Evolutionary conservation across 1,284 basidiomycete species (phyloP), one percentile per base, ranked within the genome.

Genomic region (Melanopsichium pennsylvanicum): DNA sequence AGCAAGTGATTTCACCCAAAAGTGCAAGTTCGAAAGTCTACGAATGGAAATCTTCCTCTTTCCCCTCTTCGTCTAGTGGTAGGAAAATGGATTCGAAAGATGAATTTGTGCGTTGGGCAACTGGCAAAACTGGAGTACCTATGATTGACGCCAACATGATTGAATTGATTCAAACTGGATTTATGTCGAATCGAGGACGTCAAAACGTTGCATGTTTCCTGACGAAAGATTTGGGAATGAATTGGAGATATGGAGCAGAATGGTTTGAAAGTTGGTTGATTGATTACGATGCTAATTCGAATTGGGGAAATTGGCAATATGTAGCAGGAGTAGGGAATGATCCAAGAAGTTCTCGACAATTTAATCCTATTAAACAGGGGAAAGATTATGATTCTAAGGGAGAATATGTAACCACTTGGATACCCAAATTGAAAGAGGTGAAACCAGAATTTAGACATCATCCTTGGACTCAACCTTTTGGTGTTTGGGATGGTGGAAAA

Each of bases 161-260:
- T 26, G 75, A 78, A 48, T 51, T 78, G 12, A 67, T 72, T 22
- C 50, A 73, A 29, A 78, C 75, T n/a, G 75, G 85, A n/a, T 86
- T 85, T 75, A 86, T 85, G 83, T 84, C 82, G 51, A 86, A 87
- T 71, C 57, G 75, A 7, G 75, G 72, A 9, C 47, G 74, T 5
- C 74, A 78, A 35, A 78, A 76, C 40, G 74, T 76, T 18, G 74
- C 74, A 4, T 45, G 33, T 12, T 70, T 76, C 40, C 47, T 78
- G 8, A 73, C 70, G 40, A 76, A 78, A 38, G 74, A 76, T 50
- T 44, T 78, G 2, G 59, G 66, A 26, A 75, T 59, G 55, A 74
- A 78, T 32, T 78, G 74, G 75, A 36, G 44, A 8, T 39, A 66
- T 12, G 75, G 75, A 16, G 74, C 75, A 22, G 75, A 78, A 22